Conservation (phyloP, 108 stramenopile genomes). For the Aurantiochytrium sp. region DNA sequence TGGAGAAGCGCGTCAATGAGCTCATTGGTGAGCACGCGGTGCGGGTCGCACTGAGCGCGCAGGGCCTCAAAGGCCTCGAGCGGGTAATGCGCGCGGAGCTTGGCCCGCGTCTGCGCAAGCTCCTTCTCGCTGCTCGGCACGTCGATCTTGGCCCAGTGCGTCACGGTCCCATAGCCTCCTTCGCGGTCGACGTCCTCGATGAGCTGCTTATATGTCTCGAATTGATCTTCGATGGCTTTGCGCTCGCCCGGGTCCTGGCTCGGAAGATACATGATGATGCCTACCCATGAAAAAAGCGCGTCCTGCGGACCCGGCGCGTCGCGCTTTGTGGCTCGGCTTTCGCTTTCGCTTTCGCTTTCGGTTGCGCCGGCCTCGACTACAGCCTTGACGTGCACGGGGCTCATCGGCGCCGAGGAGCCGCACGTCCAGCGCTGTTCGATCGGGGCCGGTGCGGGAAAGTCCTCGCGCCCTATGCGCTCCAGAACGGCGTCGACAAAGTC, state of each 20-base stretch:
- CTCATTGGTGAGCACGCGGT: not conserved
- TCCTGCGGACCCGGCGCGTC: slow-evolving; percentile 33
- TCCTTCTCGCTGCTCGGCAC: slow-evolving; percentile 39
- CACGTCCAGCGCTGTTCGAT: slow-evolving; percentile 97
- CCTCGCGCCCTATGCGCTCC: slow-evolving; percentile 67
- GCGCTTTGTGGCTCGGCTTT: too few relatives aligned
- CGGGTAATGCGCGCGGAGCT: not conserved
- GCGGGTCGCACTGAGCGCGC: not conserved
- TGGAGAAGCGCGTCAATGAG: not conserved
- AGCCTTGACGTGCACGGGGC: slow-evolving; percentile 75
- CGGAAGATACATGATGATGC: slow-evolving; percentile 89
- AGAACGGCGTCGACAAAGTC: slow-evolving; percentile 73
- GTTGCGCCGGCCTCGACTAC: too few relatives aligned
- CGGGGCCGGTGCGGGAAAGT: slow-evolving; percentile 84
- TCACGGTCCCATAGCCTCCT: slow-evolving; percentile 56
- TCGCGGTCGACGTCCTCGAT: slow-evolving; percentile 60
- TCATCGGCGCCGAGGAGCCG: slow-evolving; percentile 73
- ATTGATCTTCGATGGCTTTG: slow-evolving; percentile 65
- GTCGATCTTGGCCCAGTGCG: slow-evolving; percentile 94
- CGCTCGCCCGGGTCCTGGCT: slow-evolving; percentile 56
- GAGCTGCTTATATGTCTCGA: slow-evolving; percentile 71
- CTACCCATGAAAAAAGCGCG: slow-evolving; percentile 69
- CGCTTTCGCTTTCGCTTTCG: too few relatives aligned
- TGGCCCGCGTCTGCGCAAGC: not conserved
- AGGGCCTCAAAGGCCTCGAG: not conserved